Base-by-base conservation (phyloP, 169 alveolate genomes). In the Perkinsus marinus region DNA sequence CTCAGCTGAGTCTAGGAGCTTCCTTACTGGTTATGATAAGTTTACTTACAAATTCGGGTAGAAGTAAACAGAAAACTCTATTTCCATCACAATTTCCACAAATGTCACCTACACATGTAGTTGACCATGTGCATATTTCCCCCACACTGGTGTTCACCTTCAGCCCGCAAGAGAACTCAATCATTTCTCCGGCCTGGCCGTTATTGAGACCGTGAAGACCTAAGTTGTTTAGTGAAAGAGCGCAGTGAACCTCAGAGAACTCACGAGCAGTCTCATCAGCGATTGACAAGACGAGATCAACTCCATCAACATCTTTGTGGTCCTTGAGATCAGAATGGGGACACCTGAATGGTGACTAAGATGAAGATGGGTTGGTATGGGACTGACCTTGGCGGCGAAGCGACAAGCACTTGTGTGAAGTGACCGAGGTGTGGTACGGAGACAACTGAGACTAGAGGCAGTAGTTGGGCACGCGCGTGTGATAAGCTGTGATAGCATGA, bases 121-220 rank as follows among this genome's bases (percentile, higher is more conserved):
- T n/a, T n/a, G n/a, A n/a, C n/a, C n/a, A n/a, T n/a, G n/a, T n/a
- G n/a, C n/a, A n/a, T n/a, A n/a, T n/a, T n/a, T n/a, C n/a, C n/a
- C n/a, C n/a, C n/a, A n/a, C n/a, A n/a, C 96, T 95, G 89, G 95
- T 13, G 79, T 2, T 19, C 92, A 92, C 38, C 26, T 92, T 46
- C 92, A 92, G 89, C 69, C 97, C 97, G 39, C 96, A 93, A 91
- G 97, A 94, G 95, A 98, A 98, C 95, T 97, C 98, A 17, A 98
- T 99, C 97, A 98, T 96, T 93, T 98, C 99, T 37, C 99, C 99
- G 36, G 98, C 98, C 93, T 98, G 95, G 39, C 97, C 99, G 93
- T 96, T 95, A 92, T 96, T 97, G 90, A 98, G 95, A 26, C 99
- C 99, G 91, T 95, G 95, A 47, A 98, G 98, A 94, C 98, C 79